Percentiles rank a stretch among this genome's conserved stretches.
Evolutionary conservation across 345 rosid species (phyloP).

Genomic region (Gossypium thurberi): DNA sequence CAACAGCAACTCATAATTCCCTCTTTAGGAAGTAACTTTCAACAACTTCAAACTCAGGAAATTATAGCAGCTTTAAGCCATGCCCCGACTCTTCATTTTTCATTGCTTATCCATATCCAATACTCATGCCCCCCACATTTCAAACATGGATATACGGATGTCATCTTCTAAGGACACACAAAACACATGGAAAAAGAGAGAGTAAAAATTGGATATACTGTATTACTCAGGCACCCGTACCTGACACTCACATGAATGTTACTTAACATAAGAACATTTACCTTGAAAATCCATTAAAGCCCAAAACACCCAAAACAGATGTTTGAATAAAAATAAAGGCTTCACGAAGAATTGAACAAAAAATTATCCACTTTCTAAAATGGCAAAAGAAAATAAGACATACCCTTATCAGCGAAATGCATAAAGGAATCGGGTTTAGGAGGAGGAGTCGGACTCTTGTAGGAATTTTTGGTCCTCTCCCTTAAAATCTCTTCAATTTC

Average conservation of each 20-base stretch:
- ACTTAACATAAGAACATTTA: not conserved
- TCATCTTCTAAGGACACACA: not conserved
- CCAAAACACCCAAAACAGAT: not conserved
- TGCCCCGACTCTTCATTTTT: not conserved
- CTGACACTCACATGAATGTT: not conserved
- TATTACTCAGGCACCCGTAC: not conserved
- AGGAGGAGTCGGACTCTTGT: conserved; percentile 54
- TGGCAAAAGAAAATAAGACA: not conserved
- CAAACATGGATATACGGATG: not conserved
- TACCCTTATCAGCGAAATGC: conserved; percentile 96
- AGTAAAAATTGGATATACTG: not conserved
- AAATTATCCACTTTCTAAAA: not conserved
- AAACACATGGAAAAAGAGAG: not conserved
- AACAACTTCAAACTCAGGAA: not conserved
- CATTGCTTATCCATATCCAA: not conserved
- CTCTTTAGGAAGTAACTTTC: not conserved
- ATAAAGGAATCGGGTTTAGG: conserved; percentile 81
- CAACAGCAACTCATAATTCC: not conserved
- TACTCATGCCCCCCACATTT: not conserved
- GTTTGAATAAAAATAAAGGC: not conserved
- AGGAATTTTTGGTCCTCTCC: conserved; percentile 67
- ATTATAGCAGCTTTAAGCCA: not conserved
- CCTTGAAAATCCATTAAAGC: not conserved
- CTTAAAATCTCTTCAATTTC: conserved; percentile 95
- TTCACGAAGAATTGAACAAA: not conserved